Evolutionary conservation across 108 stramenopile genomes (phyloP).

Genomic region (Epipyxis sp.): DNA sequence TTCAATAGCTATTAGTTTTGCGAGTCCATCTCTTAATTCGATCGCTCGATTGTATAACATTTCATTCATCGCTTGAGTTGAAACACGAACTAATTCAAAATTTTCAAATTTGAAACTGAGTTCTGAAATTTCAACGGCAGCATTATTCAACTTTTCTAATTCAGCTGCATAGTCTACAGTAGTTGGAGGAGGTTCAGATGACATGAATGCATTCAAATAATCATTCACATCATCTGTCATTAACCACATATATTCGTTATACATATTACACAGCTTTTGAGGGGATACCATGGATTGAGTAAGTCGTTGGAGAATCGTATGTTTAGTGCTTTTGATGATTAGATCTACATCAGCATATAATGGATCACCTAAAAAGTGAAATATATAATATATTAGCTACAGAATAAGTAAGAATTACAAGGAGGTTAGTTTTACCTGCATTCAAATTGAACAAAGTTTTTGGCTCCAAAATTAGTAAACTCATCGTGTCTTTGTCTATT

Average conservation of each 20-base stretch:
- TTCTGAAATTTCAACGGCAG: conserved; percentile 22
- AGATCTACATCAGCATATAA: conserved; percentile 30
- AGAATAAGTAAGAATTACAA: too few species aligned
- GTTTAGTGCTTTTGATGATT: neutral
- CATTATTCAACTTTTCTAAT: neutral
- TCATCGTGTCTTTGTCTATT: conserved; percentile 59
- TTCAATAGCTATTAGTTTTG: conserved; percentile 43
- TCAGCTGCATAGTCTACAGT: neutral
- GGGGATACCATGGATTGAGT: neutral
- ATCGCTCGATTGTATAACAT: conserved; percentile 43
- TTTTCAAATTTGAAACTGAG: neutral
- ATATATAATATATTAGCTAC: too few species aligned
- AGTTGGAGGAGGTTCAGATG: conserved; percentile 25
- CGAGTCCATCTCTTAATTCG: conserved; percentile 54
- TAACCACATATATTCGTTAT: conserved; percentile 20
- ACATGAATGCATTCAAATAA: conserved; percentile 21
- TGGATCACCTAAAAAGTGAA: too few species aligned
- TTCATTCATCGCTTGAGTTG: conserved; percentile 42
- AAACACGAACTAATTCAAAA: conserved; percentile 41
- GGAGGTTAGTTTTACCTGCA: too few species aligned
- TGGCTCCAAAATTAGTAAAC: conserved; percentile 51
- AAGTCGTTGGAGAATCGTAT: neutral
- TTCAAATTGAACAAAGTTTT: conserved; percentile 39
- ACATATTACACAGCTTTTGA: neutral
- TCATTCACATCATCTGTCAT: conserved; percentile 31